Conservation (phyloP, 768 basidiomycete species). For the Suillus subalutaceus region DNA sequence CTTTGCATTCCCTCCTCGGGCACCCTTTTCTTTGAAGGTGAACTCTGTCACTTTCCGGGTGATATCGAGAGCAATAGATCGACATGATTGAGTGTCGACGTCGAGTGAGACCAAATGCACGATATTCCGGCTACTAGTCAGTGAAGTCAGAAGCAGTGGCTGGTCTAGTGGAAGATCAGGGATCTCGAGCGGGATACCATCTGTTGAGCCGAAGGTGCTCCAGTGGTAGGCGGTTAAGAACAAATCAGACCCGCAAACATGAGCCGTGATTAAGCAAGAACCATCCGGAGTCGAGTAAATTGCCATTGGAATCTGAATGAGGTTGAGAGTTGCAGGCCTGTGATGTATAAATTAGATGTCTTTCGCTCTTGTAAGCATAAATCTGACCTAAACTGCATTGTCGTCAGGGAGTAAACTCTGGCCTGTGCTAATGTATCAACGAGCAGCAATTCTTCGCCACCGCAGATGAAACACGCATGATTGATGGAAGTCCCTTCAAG, state of each 20-base stretch:
- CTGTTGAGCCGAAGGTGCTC: slow-evolving; percentile 55
- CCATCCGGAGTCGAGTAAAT: slow-evolving; percentile 56
- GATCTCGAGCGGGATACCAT: slow-evolving; percentile 45
- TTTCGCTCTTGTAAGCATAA: background rate
- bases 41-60: slow-evolving; percentile 60
- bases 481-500: slow-evolving; percentile 27
- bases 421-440: slow-evolving; percentile 47
- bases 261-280: slow-evolving; percentile 48
- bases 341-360: background rate
- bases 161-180: slow-evolving; percentile 25
- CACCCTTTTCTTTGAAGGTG: slow-evolving; percentile 50
- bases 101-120: slow-evolving; percentile 49
- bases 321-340: slow-evolving; percentile 49
- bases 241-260: slow-evolving; percentile 21
- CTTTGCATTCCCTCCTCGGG: slow-evolving; percentile 20
- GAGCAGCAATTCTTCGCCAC: slow-evolving; percentile 55
- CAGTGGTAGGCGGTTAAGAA: slow-evolving; percentile 52
- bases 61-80: slow-evolving; percentile 53
- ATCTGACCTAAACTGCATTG: slow-evolving; percentile 54
- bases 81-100: slow-evolving; percentile 29
- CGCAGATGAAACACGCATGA: slow-evolving; percentile 47
- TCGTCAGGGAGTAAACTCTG: slow-evolving; percentile 55
- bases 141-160: slow-evolving; percentile 43
- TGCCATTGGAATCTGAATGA: slow-evolving; percentile 36
- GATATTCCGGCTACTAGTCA: slow-evolving; percentile 41